phyloP scores from a whole-genome alignment of 208 protist species.

The Blechomonas ayalai region DNA sequence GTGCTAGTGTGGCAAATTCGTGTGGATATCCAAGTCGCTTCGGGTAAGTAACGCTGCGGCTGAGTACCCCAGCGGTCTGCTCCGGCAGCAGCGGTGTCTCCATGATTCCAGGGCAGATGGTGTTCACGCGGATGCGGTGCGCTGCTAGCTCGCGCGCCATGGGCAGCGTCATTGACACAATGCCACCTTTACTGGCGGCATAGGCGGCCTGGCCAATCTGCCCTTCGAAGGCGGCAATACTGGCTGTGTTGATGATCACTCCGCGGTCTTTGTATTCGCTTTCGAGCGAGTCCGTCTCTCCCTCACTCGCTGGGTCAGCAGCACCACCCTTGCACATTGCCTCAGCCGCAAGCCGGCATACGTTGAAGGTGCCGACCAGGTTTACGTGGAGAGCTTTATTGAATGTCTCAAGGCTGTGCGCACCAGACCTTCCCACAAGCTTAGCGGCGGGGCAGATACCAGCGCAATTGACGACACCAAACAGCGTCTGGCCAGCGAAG shows the following conservation, averaged over 20 bases:
- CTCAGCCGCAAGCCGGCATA: slow-evolving; percentile 43
- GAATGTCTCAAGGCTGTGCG: slow-evolving; percentile 42
- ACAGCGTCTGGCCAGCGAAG: slow-evolving; percentile 29
- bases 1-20: slow-evolving; percentile 58
- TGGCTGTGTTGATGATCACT: slow-evolving; percentile 79
- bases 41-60: slow-evolving; percentile 48
- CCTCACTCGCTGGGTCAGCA: slow-evolving; percentile 1
- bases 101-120: slow-evolving; percentile 74
- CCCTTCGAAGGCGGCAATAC: slow-evolving; percentile 76
- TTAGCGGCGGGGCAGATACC: slow-evolving; percentile 32
- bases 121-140: slow-evolving; percentile 64
- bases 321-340: slow-evolving; percentile 30
- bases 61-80: slow-evolving; percentile 18
- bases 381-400: slow-evolving; percentile 57
- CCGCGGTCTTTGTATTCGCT: too few species aligned
- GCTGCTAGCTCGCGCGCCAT: slow-evolving; percentile 47
- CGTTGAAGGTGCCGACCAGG: slow-evolving; percentile 76
- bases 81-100: slow-evolving; percentile 61
- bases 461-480: slow-evolving; percentile 72
- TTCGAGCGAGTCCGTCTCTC: too few species aligned
- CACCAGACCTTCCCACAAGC: slow-evolving; percentile 26
- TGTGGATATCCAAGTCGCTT: slow-evolving; percentile 42
- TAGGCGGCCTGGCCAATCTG: slow-evolving; percentile 87
- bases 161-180: slow-evolving; percentile 69
- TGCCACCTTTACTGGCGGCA: slow-evolving; percentile 64